Base-by-base conservation (phyloP, 1,139 yeast species). In the Debaryomycetaceae sp. region DNA sequence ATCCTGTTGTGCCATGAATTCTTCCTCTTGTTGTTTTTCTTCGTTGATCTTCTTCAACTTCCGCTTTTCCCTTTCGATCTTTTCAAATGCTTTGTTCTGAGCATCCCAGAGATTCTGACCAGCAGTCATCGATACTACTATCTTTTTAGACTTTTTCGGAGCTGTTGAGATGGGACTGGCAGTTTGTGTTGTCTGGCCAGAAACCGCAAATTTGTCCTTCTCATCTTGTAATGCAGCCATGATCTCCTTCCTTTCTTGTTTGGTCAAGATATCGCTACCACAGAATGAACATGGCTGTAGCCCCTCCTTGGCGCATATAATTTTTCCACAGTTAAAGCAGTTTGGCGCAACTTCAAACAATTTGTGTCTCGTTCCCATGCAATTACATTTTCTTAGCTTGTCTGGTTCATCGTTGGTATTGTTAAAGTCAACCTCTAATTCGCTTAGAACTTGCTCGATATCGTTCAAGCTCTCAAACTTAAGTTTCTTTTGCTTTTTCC, bases 301-400 rank as follows among this genome's bases (percentile, higher is more conserved):
- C 0, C 98, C 98, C 59, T 95, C 98, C 55, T 83, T 83, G 4
- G 77, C 76, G 67, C 99, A 95, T 2, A 93, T 87, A 36, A 95
- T 88, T 60, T 90, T 89, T 8, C 99, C 99, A 64, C 99, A 95
- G 47, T 85, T 83, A 38, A 93, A 66, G 57, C 99, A 95, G 60
- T 95, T 95, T 0, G 99, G 99, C 0, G 95, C 93, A 47, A 87
- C 76, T 47, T 87, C 95, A 53, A 89, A 87, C 37, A 95, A 68
- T 2, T 97, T 96, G 59, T 95, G 99, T 47, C 87, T 72, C 1
- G 87, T 81, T 1, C 87, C 93, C 79, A 83, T 84, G 58, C 99
- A 95, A 51, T 84, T 79, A 59, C 99, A 95, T 5, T 52, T 55
- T 24, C 73, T 57, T 2, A 55, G 8, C 13, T 27, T 22, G 9